phyloP scores from a whole-genome alignment of 1,284 basidiomycete genomes.

The Psilocybe mexicana region DNA sequence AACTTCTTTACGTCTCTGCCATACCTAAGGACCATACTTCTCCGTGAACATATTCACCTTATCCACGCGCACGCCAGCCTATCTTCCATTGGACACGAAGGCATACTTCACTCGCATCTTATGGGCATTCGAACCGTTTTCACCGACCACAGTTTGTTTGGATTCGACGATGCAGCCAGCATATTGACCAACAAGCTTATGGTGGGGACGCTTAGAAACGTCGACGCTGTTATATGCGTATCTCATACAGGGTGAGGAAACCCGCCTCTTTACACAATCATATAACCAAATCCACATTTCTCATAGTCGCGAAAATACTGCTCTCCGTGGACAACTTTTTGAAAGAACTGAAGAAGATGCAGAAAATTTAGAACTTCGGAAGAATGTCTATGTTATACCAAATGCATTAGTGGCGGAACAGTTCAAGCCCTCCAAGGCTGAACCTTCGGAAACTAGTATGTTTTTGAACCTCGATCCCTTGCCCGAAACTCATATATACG shows the following conservation, averaged over 20 bases:
- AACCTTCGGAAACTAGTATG: conserved; percentile 62
- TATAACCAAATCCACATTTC: no score
- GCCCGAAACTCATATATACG: neutral
- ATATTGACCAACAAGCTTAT: conserved; percentile 97
- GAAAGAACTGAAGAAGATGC: conserved; percentile 46
- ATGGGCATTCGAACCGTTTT: conserved; percentile 89
- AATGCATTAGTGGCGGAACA: conserved; percentile 90
- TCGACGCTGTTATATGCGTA: conserved; percentile 94
- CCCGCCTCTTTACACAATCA: neutral
- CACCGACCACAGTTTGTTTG: conserved; percentile 96
- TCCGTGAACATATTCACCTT: conserved; percentile 86
- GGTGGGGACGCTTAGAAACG: conserved; percentile 82
- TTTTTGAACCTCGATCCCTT: conserved; percentile 8
- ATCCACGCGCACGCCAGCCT: conserved; percentile 94
- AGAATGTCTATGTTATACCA: conserved; percentile 87
- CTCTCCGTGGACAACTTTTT: conserved; percentile 79
- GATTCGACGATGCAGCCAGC: conserved; percentile 94
- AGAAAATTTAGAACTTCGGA: conserved; percentile 49
- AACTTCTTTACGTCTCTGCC: conserved; percentile 94
- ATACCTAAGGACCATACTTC: conserved; percentile 85
- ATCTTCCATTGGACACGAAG: conserved; percentile 90
- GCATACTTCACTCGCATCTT: conserved; percentile 84
- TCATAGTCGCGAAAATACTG: conserved; percentile 88
- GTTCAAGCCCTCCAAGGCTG: conserved; percentile 68
- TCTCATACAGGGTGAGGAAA: conserved; percentile 88